Percentiles rank a stretch among this genome's conserved stretches.
These are phyloP conservation scores for Coleophoma cylindrospora DNA, from an alignment of 2,329 filamentous ascomycete genomes.

Conservation along the genomic window DNA sequence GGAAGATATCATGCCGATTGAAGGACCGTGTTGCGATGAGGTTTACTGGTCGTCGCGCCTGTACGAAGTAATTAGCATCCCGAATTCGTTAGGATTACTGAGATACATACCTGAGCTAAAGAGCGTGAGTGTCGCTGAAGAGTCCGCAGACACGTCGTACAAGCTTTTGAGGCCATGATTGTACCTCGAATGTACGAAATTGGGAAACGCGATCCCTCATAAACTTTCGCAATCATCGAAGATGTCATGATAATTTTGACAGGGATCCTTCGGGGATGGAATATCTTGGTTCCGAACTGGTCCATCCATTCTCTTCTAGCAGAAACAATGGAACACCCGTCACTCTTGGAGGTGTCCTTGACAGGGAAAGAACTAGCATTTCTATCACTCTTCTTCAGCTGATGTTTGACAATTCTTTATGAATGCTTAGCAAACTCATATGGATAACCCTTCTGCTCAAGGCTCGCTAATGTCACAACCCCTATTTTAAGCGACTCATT, in stretches of 20 bases:
- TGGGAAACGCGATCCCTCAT: background rate
- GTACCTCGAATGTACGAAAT: background rate
- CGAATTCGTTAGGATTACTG: background rate
- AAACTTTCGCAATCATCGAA: background rate
- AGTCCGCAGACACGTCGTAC: constrained; percentile 21
- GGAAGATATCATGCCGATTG: constrained; percentile 12
- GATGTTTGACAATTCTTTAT: too few relatives aligned
- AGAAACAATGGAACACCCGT: too few relatives aligned
- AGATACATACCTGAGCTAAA: constrained; percentile 10
- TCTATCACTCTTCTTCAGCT: too few relatives aligned
- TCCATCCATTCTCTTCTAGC: too few relatives aligned
- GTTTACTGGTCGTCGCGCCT: constrained; percentile 4
- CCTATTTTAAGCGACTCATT: too few relatives aligned
- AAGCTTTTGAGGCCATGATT: constrained; percentile 20
- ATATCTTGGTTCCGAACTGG: too few relatives aligned
- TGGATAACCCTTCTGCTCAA: too few relatives aligned
- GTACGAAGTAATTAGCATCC: constrained; percentile 5
- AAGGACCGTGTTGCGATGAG: constrained; percentile 15
- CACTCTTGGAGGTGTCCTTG: too few relatives aligned
- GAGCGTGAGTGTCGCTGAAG: constrained; percentile 15
- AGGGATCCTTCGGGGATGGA: background rate
- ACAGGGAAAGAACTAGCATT: too few relatives aligned
- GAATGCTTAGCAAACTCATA: too few relatives aligned
- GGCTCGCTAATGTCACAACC: too few relatives aligned
- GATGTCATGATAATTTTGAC: background rate